phyloP scores from a whole-genome alignment of 1,139 yeast genomes.

The Candida sp. region DNA sequence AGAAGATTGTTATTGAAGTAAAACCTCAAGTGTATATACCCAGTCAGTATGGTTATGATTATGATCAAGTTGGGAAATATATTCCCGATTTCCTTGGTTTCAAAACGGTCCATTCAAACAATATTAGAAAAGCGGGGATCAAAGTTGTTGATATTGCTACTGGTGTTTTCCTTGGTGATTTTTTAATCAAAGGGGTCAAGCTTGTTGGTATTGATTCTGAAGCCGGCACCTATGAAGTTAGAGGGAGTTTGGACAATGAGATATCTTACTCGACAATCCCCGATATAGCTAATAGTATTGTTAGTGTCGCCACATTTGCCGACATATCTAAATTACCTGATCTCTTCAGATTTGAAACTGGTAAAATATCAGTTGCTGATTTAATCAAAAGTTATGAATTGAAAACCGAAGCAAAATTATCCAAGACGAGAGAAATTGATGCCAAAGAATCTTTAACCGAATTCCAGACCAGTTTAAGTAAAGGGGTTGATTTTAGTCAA shows the following conservation, averaged over 20 bases:
- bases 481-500: constrained; percentile 25
- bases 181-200: constrained; percentile 30
- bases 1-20: constrained; percentile 32
- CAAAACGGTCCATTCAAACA: constrained; percentile 38
- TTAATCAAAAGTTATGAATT: constrained; percentile 40
- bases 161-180: constrained; percentile 37
- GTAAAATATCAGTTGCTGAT: constrained; percentile 32
- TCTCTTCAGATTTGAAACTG: constrained; percentile 42
- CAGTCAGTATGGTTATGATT: constrained; percentile 57
- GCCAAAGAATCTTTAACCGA: constrained; percentile 27
- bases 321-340: constrained; percentile 43
- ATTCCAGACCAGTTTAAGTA: constrained; percentile 20
- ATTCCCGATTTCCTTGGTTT: constrained; percentile 31
- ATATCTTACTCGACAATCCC: constrained; percentile 28
- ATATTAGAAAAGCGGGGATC: constrained; percentile 41
- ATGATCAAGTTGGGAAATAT: constrained; percentile 6
- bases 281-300: constrained; percentile 50
- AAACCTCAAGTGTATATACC: constrained; percentile 57
- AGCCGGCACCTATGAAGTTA: constrained; percentile 30
- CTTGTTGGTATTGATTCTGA: constrained; percentile 36
- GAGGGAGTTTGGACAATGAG: constrained; percentile 38
- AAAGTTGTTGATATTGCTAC: constrained; percentile 50
- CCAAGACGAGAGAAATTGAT: constrained; percentile 19
- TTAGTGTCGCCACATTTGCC: constrained; percentile 29
- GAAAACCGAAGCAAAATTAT: constrained; percentile 32